Conservation (phyloP, 1,139 yeast genomes). For the Lodderomyces orthopsilosis region DNA sequence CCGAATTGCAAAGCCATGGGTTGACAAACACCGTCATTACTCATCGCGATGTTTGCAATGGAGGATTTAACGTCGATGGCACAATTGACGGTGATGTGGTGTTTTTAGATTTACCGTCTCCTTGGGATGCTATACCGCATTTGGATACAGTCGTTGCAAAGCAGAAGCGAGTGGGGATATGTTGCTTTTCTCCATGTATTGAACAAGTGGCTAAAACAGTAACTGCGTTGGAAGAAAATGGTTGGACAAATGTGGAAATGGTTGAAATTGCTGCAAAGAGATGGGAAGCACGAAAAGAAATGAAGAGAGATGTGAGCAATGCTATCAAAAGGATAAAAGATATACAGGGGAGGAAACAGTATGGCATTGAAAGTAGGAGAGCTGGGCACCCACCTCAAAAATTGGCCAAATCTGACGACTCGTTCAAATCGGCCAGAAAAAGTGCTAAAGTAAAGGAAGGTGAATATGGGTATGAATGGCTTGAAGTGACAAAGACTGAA, state of each 20-base stretch:
- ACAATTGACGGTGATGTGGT: slow-evolving; percentile 61
- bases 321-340: slow-evolving; percentile 80
- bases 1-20: slow-evolving; percentile 74
- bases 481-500: slow-evolving; percentile 77
- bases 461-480: slow-evolving; percentile 76
- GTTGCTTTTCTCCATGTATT: slow-evolving; percentile 97
- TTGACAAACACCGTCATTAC: slow-evolving; percentile 58
- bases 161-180: slow-evolving; percentile 58
- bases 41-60: slow-evolving; percentile 88
- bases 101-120: slow-evolving; percentile 91
- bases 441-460: slow-evolving; percentile 83
- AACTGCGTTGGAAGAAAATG: slow-evolving; percentile 65
- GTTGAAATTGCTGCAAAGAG: slow-evolving; percentile 83
- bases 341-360: slow-evolving; percentile 69
- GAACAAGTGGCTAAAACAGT: slow-evolving; percentile 93
- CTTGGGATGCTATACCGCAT: slow-evolving; percentile 93
- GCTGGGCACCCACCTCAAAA: slow-evolving; percentile 19
- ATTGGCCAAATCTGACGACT: slow-evolving; percentile 40
- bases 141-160: slow-evolving; percentile 58
- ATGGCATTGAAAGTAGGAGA: slow-evolving; percentile 67
- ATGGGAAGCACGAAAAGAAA: slow-evolving; percentile 89
- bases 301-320: slow-evolving; percentile 79
- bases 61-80: slow-evolving; percentile 56
- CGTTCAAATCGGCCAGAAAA: slow-evolving; percentile 88
- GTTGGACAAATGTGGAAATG: slow-evolving; percentile 92